These are phyloP conservation scores for Solanum clarkiae DNA, from an alignment of 257 asterid species.

Conservation along the genomic window DNA sequence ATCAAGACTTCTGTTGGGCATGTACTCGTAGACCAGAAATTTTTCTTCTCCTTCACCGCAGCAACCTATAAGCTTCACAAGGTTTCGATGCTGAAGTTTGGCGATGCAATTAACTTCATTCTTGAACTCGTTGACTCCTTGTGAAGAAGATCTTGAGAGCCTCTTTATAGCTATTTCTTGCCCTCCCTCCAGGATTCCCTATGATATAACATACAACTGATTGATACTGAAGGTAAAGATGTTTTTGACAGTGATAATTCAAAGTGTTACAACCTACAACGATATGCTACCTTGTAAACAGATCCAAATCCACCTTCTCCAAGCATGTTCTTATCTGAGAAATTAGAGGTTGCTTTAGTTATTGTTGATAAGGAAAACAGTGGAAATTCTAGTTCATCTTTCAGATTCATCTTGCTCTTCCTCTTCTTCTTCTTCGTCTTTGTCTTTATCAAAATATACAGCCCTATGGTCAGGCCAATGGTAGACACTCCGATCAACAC, in stretches of 20 bases:
- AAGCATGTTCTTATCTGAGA: slow-evolving; percentile 7
- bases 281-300: slow-evolving; percentile 16
- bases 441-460: background rate
- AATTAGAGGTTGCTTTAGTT: slow-evolving; percentile 12
- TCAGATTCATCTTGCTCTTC: background rate
- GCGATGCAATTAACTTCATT: slow-evolving; percentile 12
- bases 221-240: background rate
- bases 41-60: slow-evolving; percentile 13
- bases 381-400: slow-evolving; percentile 10
- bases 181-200: slow-evolving; percentile 14
- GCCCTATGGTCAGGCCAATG: background rate
- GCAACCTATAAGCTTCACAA: slow-evolving; percentile 22
- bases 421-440: background rate
- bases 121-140: slow-evolving; percentile 25
- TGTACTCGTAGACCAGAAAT: background rate
- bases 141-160: slow-evolving; percentile 16
- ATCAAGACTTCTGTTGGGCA: slow-evolving; percentile 13
- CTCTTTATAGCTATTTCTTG: slow-evolving; percentile 26
- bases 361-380: slow-evolving; percentile 3
- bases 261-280: background rate
- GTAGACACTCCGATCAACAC: background rate
- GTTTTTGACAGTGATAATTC: background rate
- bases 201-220: background rate
- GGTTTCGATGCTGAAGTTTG: background rate
- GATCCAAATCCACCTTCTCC: slow-evolving; percentile 23